These are phyloP conservation scores for Amanita pseudoporphyria DNA, from an alignment of 768 basidiomycete species.

Conservation along the genomic window DNA sequence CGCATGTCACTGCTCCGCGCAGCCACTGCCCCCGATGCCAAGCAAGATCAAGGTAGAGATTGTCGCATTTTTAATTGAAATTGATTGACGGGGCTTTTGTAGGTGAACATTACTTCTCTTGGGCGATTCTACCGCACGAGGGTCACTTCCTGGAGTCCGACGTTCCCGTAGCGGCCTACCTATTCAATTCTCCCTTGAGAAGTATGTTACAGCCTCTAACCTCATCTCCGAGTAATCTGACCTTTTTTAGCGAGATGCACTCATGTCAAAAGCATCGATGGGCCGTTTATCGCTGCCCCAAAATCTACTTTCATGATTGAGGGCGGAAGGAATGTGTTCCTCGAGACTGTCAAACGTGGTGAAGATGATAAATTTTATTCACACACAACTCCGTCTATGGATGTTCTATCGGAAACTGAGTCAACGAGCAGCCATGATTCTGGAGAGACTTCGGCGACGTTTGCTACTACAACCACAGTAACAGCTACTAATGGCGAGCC, in stretches of 20 bases:
- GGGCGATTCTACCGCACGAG: conserved; percentile 82
- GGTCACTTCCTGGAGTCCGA: conserved; percentile 89
- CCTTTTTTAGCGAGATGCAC: conserved; percentile 18
- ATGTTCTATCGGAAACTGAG: neutral
- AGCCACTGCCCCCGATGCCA: conserved; percentile 84
- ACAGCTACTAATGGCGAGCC: neutral
- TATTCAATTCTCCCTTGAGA: conserved; percentile 79
- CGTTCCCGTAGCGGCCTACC: conserved; percentile 69
- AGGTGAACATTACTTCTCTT: conserved; percentile 80
- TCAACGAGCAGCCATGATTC: conserved; percentile 1
- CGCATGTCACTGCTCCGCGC: conserved; percentile 86
- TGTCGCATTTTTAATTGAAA: neutral
- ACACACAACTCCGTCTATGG: neutral
- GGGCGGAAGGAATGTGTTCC: conserved; percentile 71
- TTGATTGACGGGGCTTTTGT: neutral
- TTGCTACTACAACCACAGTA: neutral
- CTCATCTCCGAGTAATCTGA: neutral
- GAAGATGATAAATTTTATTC: conserved; percentile 56
- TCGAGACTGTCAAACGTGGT: conserved; percentile 94
- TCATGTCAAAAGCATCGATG: conserved; percentile 22
- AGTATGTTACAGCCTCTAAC: conserved; percentile 27
- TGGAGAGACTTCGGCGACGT: neutral
- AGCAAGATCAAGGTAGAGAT: conserved; percentile 74
- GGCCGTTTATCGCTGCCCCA: conserved; percentile 18
- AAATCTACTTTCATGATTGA: conserved; percentile 54